Conservation (phyloP, 352 stramenopile genomes). For the Globisporangium cederbergense region DNA sequence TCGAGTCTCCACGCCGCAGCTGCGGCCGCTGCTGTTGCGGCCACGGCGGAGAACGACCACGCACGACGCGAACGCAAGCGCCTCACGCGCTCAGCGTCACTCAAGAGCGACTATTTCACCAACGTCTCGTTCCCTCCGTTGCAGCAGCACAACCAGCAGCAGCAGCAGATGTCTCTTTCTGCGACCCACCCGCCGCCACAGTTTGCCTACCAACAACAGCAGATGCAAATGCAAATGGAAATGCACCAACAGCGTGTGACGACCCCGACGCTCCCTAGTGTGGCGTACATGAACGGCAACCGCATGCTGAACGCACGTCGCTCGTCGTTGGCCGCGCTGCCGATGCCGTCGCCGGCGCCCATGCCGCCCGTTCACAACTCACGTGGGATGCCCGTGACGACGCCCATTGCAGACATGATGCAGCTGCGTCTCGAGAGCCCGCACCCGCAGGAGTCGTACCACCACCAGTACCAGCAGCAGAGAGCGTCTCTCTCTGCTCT, state of each 20-base stretch:
- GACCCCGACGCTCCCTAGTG: slow-evolving; percentile 35
- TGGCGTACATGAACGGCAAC: slow-evolving; percentile 22
- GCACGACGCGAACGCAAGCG: slow-evolving; percentile 63
- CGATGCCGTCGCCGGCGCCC: slow-evolving; percentile 35
- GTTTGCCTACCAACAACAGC: slow-evolving; percentile 17
- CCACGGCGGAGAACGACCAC: slow-evolving; percentile 27
- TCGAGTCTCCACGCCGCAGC: slow-evolving; percentile 14
- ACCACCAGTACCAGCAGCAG: slow-evolving; percentile 10
- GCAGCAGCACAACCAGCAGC: slow-evolving; percentile 20
- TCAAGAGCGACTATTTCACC: slow-evolving; percentile 75
- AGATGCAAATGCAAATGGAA: slow-evolving; percentile 20
- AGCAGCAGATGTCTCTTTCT: slow-evolving; percentile 8
- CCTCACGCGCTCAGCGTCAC: slow-evolving; percentile 62
- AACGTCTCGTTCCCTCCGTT: slow-evolving; percentile 36
- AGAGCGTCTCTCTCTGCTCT: slow-evolving; percentile 16
- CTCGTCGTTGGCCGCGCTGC: slow-evolving; percentile 49
- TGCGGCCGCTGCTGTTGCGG: slow-evolving; percentile 1
- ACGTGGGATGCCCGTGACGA: slow-evolving; percentile 34
- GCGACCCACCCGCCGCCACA: slow-evolving; percentile 19
- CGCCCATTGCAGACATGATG: slow-evolving; percentile 74
- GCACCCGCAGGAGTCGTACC: slow-evolving; percentile 19
- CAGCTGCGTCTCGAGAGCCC: slow-evolving; percentile 56
- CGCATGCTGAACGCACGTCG: slow-evolving; percentile 35
- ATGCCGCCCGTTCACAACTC: slow-evolving; percentile 11
- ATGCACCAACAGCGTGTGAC: slow-evolving; percentile 25